Base-by-base conservation (phyloP, 495 filamentous ascomycete genomes). In the Penicillium riverlandense region DNA sequence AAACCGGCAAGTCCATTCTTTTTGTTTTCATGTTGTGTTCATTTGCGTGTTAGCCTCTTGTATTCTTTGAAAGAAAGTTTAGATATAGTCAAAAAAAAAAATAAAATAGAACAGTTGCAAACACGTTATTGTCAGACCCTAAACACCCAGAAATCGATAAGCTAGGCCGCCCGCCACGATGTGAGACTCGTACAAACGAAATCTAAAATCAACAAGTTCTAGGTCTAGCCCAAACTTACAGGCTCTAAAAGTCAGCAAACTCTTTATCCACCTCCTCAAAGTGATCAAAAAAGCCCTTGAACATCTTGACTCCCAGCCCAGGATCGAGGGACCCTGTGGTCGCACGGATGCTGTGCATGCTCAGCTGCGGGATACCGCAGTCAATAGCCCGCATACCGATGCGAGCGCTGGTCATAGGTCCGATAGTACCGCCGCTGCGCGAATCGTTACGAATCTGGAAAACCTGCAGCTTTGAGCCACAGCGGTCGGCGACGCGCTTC, bases 401-500 rank as follows among this genome's bases (percentile, higher is more conserved):
- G 9, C 73, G 79, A 11, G 78, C 71, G 48, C 80, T 86, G 35
- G 95, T 73, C 84, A 94, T 91, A 1, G 92, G 92, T 0, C 92
- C 92, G n/a, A 96, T 90, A 1, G 92, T 98, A 3, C 92, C 92
- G 29, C 92, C 92, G 51, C 78, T 84, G 29, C 92, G 72, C 7
- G 71, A 80, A 61, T 96, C 92, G 54, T 98, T 98, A 31, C 92
- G 73, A 57, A 96, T 96, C 71, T 95, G 90, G 73, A 96, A 96
- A 10, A 90, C 69, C 67, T 98, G 92, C 50, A 95, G 65, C 29
- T 75, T 79, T 29, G 77, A 75, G 29, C 74, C 85, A 41, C 72
- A 74, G 35, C 83, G 82, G 37, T 84, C 78, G 5, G 86, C 88
- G 36, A 92, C 72, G 11, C 83, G 76, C 52, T 82, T 77, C 12